phyloP scores from a whole-genome alignment of 1,284 basidiomycete species.

The Sphaerobolus stellatus region DNA sequence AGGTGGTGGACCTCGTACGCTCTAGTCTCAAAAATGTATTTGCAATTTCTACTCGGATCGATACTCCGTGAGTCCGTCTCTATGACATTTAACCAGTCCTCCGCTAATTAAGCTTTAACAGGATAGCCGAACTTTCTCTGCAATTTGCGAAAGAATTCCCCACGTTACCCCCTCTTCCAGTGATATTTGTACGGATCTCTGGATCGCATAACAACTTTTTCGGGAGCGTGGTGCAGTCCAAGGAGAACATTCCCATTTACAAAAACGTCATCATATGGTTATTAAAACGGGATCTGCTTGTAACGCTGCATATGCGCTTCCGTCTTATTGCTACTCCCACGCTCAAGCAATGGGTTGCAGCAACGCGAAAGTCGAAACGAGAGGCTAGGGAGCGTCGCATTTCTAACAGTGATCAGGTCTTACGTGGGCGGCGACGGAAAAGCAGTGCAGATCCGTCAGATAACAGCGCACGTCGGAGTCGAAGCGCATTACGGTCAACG shows the following conservation, averaged over 20 bases:
- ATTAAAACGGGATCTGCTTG: conserved; percentile 81
- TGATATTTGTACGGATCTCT: conserved; percentile 72
- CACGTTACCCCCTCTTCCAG: conserved; percentile 68
- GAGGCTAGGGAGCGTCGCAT: conserved; percentile 33
- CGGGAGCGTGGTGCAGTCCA: conserved; percentile 67
- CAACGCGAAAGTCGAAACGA: conserved; percentile 38
- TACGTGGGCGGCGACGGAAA: conserved; percentile 23
- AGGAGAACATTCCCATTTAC: conserved; percentile 69
- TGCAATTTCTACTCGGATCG: conserved; percentile 66
- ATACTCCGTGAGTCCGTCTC: conserved; percentile 55
- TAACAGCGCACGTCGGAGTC: conserved; percentile 11
- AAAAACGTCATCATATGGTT: conserved; percentile 91
- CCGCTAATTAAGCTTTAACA: conserved; percentile 25
- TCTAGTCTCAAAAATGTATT: conserved; percentile 83
- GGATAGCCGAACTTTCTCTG: conserved; percentile 57
- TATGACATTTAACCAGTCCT: background rate
- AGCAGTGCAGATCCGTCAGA: conserved; percentile 22
- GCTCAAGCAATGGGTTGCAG: conserved; percentile 65
- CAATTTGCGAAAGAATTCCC: conserved; percentile 72
- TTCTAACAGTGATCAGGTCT: conserved; percentile 37
- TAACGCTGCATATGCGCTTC: conserved; percentile 83
- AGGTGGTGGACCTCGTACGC: conserved; percentile 85
- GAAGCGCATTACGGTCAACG: background rate
- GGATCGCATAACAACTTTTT: conserved; percentile 73
- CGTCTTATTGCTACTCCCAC: conserved; percentile 78